Evolutionary conservation across 345 rosid genomes (phyloP).

Genomic region (Pugionium dolabratum): DNA sequence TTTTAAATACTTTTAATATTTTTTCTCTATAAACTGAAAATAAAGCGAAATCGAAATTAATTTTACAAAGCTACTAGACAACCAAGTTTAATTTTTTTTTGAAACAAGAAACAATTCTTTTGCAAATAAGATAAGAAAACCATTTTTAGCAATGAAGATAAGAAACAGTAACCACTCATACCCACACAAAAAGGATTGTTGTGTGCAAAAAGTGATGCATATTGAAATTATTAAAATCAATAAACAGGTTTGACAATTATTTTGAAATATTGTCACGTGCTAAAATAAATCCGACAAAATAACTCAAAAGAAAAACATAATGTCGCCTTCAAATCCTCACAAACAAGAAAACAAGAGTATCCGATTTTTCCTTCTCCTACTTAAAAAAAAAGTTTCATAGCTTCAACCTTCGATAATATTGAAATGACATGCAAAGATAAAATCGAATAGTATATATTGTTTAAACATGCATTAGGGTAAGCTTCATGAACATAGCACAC

Average conservation of each 20-base stretch:
- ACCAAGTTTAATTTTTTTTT: too few relatives aligned
- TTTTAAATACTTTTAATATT: too few relatives aligned
- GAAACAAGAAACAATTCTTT: too few relatives aligned
- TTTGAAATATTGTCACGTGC: conserved; percentile 4
- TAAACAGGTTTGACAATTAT: not conserved
- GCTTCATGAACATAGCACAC: not conserved
- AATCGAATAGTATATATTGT: not conserved
- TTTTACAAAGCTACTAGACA: too few relatives aligned
- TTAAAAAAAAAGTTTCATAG: not conserved
- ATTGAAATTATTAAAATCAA: not conserved
- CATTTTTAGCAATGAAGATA: too few relatives aligned
- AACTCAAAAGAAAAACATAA: conserved; percentile 18
- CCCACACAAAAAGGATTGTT: not conserved
- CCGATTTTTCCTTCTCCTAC: not conserved
- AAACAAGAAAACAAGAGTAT: conserved; percentile 1
- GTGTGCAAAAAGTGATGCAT: not conserved
- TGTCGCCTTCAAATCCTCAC: conserved; percentile 3
- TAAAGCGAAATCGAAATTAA: too few relatives aligned
- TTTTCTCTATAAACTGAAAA: too few relatives aligned
- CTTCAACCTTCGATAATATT: too few relatives aligned
- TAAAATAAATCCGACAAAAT: conserved; percentile 18
- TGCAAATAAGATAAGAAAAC: not conserved
- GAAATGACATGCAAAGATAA: too few relatives aligned
- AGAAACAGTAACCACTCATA: not conserved
- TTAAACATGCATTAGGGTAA: conserved; percentile 29